Evolutionary conservation across 176 grass and related monocot genomes (phyloP), one percentile per base, ranked within the genome.

Genomic region (Hsuehochloa calcarea): DNA sequence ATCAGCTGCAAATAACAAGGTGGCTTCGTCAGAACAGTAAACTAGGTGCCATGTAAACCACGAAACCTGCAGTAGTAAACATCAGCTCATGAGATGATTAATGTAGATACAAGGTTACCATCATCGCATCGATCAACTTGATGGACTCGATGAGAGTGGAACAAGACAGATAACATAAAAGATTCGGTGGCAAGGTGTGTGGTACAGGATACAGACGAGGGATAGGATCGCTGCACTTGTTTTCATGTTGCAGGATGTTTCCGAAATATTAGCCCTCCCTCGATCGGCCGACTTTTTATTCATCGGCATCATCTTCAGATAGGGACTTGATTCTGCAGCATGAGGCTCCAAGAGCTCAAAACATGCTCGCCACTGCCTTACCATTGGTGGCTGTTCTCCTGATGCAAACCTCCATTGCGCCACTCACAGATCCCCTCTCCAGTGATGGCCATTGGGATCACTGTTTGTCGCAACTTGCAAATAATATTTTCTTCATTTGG

Each of bases 141-240:
- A 73, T 16, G 41, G 41, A 6, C 29, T n/a, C 25, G 35, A 39
- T 26, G n/a, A 38, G 65, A 10, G 65, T 11, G 49, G 35, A 34
- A 70, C 38, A 35, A 26, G 68, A 74, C 68, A 70, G 67, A 87
- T 83, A 84, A 66, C 73, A 26, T 38, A 59, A 44, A 44, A 67
- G 70, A 67, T 65, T 82, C 55, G 23, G 40, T 19, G 44, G 83
- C 63, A 22, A 71, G 54, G 74, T 61, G 70, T 55, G 66, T 47
- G 84, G 72, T 59, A 82, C 78, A 85, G 69, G 8, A 5, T 10
- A 5, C 38, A 38, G 87, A 56, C 8, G 68, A 80, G 39, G 15
- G 81, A 68, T 67, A 72, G 16, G 79, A 61, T 75, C 25, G 27
- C 63, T 65, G 29, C 49, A 52, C 64, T 62, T 47, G 68, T 3